Conservation (phyloP, 177 flowering plant species). For the Vitis hybrid region DNA sequence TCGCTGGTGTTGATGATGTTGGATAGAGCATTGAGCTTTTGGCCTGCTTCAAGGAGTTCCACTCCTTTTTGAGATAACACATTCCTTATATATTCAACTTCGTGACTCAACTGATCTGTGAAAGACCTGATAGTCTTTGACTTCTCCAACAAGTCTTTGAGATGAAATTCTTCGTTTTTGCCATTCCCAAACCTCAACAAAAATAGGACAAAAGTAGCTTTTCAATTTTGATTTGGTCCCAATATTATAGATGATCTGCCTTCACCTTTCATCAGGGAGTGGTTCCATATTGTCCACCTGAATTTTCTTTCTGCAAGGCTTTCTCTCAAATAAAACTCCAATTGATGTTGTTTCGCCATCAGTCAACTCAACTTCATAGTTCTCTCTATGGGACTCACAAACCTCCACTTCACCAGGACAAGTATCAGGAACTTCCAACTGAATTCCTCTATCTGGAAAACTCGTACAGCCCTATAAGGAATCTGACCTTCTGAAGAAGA, state of each 20-base stretch:
- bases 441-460: not conserved
- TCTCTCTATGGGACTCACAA: slow-evolving; percentile 3
- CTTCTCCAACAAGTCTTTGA: slow-evolving; percentile 32
- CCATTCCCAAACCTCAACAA: slow-evolving; percentile 18
- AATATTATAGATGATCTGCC: no score
- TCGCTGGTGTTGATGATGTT: no score
- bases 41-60: slow-evolving; percentile 37
- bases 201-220: no score
- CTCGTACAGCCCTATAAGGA: not conserved
- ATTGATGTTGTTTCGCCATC: no score
- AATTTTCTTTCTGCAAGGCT: no score
- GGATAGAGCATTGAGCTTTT: slow-evolving; percentile 14
- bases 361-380: not conserved
- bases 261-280: no score
- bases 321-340: no score
- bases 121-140: slow-evolving; percentile 21
- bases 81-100: slow-evolving; percentile 28
- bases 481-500: slow-evolving; percentile 4
- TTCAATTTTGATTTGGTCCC: no score
- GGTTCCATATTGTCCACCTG: no score
- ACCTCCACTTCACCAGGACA: slow-evolving; percentile 5
- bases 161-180: slow-evolving; percentile 35
- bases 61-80: slow-evolving; percentile 30
- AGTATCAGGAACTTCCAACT: slow-evolving; percentile 6
- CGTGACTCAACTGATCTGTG: slow-evolving; percentile 23